phyloP scores from a whole-genome alignment of 176 grass and related monocot species.

The Zizania latifolia region DNA sequence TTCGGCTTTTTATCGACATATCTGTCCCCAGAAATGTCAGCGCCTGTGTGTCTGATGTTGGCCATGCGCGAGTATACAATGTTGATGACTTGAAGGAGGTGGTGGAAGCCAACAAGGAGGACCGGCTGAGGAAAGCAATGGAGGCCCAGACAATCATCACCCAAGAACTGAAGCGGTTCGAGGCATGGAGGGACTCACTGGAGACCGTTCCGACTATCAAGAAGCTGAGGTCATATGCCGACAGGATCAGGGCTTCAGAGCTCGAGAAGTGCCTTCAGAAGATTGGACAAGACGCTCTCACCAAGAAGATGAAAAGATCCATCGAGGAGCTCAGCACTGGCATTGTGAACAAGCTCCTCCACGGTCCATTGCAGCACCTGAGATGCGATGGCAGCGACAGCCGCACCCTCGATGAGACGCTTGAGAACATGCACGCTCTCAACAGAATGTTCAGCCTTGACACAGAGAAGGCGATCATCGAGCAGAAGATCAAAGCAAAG shows the following conservation, averaged over 20 bases:
- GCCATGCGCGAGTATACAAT: constrained; percentile 50
- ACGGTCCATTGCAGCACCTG: constrained; percentile 84
- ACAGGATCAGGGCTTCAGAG: constrained; percentile 72
- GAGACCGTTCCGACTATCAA: constrained; percentile 90
- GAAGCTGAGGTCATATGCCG: constrained; percentile 73
- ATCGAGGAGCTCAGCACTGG: constrained; percentile 74
- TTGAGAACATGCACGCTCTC: constrained; percentile 80
- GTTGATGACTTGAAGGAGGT: constrained; percentile 91
- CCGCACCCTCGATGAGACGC: constrained; percentile 68
- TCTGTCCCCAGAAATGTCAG: constrained; percentile 81
- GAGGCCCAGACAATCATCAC: constrained; percentile 71
- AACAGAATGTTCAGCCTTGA: constrained; percentile 87
- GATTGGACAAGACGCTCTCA: constrained; percentile 56
- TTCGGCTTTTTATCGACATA: constrained; percentile 71
- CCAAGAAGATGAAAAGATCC: constrained; percentile 70
- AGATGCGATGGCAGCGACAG: constrained; percentile 74
- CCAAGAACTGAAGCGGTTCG: constrained; percentile 63
- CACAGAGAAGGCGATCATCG: constrained; percentile 64
- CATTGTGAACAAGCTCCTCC: constrained; percentile 85
- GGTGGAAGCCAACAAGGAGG: constrained; percentile 87
- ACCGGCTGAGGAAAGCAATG: constrained; percentile 73
- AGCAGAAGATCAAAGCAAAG: constrained; percentile 92
- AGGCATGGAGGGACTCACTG: constrained; percentile 76
- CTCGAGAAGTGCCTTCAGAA: constrained; percentile 87
- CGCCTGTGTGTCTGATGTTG: constrained; percentile 50